Evolutionary conservation across 1,139 yeast genomes (phyloP).

Genomic region (Suhomyces coccinellae): DNA sequence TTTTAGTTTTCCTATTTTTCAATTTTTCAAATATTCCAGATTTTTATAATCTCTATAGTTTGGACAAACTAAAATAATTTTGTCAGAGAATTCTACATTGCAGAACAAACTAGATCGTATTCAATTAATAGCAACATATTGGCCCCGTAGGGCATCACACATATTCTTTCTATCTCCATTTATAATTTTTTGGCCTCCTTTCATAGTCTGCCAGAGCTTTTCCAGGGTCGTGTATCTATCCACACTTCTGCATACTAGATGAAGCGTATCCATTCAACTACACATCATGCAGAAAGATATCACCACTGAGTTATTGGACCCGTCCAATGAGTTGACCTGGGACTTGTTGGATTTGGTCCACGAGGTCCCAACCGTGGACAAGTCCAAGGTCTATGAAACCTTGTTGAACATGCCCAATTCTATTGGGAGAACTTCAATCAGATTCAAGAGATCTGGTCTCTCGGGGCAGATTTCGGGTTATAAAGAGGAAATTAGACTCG

Average conservation of each 20-base stretch:
- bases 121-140: too few relatives aligned
- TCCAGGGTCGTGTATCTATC: background rate
- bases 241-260: background rate
- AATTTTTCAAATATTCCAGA: too few relatives aligned
- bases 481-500: slow-evolving; percentile 57
- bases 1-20: too few relatives aligned
- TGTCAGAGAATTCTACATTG: too few relatives aligned
- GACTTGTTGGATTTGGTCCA: slow-evolving; percentile 57
- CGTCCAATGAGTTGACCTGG: slow-evolving; percentile 57
- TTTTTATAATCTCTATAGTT: too few relatives aligned
- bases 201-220: background rate
- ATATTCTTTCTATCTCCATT: too few relatives aligned
- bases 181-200: too few relatives aligned
- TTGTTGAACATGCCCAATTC: slow-evolving; percentile 54
- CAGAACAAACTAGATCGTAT: too few relatives aligned
- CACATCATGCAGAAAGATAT: slow-evolving; percentile 5
- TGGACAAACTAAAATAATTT: too few relatives aligned
- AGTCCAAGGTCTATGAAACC: slow-evolving; percentile 35
- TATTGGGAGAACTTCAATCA: slow-evolving; percentile 54
- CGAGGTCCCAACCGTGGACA: slow-evolving; percentile 35
- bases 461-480: slow-evolving; percentile 65
- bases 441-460: slow-evolving; percentile 73
- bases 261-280: background rate
- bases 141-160: too few relatives aligned
- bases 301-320: slow-evolving; percentile 39